Conservation (phyloP, 2,329 filamentous ascomycete species). For the Ceratocystis papillata region DNA sequence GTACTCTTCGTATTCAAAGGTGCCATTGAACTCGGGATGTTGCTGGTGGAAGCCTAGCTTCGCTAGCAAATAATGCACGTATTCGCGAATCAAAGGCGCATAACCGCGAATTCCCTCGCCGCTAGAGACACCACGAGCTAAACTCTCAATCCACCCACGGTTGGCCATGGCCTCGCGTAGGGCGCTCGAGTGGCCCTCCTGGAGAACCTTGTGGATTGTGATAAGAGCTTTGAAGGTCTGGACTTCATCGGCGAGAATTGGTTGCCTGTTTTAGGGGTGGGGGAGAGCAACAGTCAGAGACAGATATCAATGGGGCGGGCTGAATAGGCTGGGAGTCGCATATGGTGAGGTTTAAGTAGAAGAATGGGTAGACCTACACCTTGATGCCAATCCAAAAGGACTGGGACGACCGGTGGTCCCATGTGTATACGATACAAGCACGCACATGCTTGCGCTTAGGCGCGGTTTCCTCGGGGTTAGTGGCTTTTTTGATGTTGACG, state of each 20-base stretch:
- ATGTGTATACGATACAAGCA: constrained; percentile 95
- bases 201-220: constrained; percentile 91
- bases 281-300: constrained; percentile 14
- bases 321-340: constrained; percentile 8
- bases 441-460: constrained; percentile 87
- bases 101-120: constrained; percentile 77
- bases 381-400: constrained; percentile 99
- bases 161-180: constrained; percentile 83
- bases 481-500: constrained; percentile 61
- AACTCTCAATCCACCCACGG: constrained; percentile 80
- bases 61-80: constrained; percentile 86
- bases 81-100: constrained; percentile 85
- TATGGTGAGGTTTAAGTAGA: background rate
- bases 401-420: constrained; percentile 92
- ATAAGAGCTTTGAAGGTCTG: constrained; percentile 99
- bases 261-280: constrained; percentile 51
- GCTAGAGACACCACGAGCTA: constrained; percentile 70
- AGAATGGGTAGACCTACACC: constrained; percentile 53
- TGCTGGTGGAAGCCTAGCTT: constrained; percentile 96
- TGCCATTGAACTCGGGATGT: constrained; percentile 95
- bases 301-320: background rate
- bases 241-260: constrained; percentile 94
- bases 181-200: constrained; percentile 85
- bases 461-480: constrained; percentile 55
- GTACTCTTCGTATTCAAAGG: constrained; percentile 98